Evolutionary conservation across 768 basidiomycete species (phyloP), one percentile per base, ranked within the genome.

Genomic region (Tylopilus subfusipes): DNA sequence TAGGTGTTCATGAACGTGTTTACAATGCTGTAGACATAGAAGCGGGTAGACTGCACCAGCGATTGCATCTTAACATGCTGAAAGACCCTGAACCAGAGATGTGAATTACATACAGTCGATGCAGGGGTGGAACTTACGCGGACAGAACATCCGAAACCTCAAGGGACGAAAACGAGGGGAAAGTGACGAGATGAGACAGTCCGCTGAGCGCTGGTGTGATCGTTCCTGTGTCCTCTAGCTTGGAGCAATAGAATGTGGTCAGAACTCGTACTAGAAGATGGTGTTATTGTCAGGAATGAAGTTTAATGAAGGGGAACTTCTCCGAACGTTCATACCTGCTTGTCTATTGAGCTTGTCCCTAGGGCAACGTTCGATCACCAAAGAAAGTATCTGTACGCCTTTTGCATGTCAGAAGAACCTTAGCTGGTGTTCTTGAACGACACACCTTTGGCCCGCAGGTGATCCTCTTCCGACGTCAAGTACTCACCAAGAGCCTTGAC

Each of bases 401-500:
- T 43, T 30, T 42, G 45, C 45, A 27, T 24, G 18, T 57, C 49
- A 27, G 38, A 48, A 10, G 47, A 25, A 45, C 22, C 24, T 39
- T 22, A 3, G 21, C 45, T 46, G 42, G 38, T 63, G 19, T 7
- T 31, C 34, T 22, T 24, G n/a, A 33, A 42, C 40, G 55, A 45
- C 50, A 43, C 55, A 92, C 96, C 96, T 77, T 92, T 92, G 10
- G 82, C 81, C 27, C 96, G 80, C 12, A 88, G 70, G 5, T 77
- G 75, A 61, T 87, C 90, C 51, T 96, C 89, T 53, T 94, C 90
- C 2, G 91, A 85, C 0, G 91, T 95, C 14, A 99, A 75, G 64
- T 89, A 93, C 60, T 90, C 87, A 39, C 92, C 92, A 0, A 97
- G 79, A 24, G 85, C 84, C 66, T 91, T 93, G 33, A 98, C 91